These are phyloP conservation scores for Podochytrium sp. DNA, from an alignment of 192 early-diverging fungal species.

Conservation along the genomic window DNA sequence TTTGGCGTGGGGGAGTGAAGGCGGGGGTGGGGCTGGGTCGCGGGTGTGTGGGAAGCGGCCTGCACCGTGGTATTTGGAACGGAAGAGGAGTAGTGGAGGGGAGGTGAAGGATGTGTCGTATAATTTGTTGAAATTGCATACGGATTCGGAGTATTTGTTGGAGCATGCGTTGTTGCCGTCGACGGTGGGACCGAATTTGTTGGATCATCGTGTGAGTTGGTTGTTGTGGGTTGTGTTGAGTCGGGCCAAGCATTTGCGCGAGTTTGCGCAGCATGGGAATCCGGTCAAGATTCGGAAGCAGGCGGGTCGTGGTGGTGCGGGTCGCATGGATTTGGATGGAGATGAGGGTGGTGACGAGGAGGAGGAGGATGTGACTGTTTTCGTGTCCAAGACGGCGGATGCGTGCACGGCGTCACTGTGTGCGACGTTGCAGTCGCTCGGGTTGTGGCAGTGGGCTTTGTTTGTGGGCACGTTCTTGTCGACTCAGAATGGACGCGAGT, in stretches of 20 bases:
- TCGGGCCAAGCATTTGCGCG: slow-evolving; percentile 45
- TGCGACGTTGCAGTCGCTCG: slow-evolving; percentile 72
- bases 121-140: slow-evolving; percentile 73
- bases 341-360: slow-evolving; percentile 1
- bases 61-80: not conserved
- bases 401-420: slow-evolving; percentile 64
- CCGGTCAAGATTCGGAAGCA: not conserved
- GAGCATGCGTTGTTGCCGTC: slow-evolving; percentile 65
- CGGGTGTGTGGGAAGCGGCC: not conserved
- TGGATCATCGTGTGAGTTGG: slow-evolving; percentile 75
- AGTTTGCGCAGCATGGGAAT: slow-evolving; percentile 36
- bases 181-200: slow-evolving; percentile 56
- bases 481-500: slow-evolving; percentile 43
- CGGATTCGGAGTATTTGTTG: slow-evolving; percentile 51
- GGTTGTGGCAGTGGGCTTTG: slow-evolving; percentile 84
- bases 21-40: slow-evolving; percentile 1
- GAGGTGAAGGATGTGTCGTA: slow-evolving; percentile 63
- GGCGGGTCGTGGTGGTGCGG: not conserved
- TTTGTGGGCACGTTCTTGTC: slow-evolving; percentile 76
- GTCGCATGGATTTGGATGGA: slow-evolving; percentile 1
- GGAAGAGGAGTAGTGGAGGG: not conserved
- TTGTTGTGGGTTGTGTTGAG: slow-evolving; percentile 62
- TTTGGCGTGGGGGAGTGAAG: slow-evolving; percentile 11
- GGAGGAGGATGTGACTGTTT: not conserved
- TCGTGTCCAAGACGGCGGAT: slow-evolving; percentile 34